Percentiles rank a stretch among this genome's conserved stretches.
Conservation (phyloP, 2,329 filamentous ascomycete genomes). For the Daldinia eschscholtzii region DNA sequence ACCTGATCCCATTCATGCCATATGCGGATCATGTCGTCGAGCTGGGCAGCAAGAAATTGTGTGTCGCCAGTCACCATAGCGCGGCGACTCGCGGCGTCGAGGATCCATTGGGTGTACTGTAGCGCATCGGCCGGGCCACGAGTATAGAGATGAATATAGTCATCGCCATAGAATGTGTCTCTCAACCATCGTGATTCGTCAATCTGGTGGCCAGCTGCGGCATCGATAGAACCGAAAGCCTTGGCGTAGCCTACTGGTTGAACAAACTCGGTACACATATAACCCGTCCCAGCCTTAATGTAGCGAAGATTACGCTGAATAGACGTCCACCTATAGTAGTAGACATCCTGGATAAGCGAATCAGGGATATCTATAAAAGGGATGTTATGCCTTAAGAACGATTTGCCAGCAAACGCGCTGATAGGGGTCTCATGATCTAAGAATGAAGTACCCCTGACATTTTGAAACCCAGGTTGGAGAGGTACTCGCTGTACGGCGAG, state of each 20-base stretch:
- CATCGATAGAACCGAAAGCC: conserved; percentile 51
- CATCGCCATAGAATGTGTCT: conserved; percentile 55
- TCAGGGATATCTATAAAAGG: conserved; percentile 60
- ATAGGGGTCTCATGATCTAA: conserved; percentile 48
- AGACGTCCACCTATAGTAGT: conserved; percentile 60
- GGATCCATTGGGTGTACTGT: conserved; percentile 56
- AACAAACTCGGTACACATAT: conserved; percentile 59
- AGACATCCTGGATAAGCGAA: conserved; percentile 58
- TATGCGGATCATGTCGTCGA: conserved; percentile 56
- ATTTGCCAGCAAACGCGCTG: conserved; percentile 45
- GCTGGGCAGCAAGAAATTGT: conserved; percentile 54
- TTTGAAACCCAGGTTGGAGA: not conserved
- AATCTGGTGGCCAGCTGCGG: conserved; percentile 56
- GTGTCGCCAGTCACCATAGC: conserved; percentile 56
- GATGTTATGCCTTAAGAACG: conserved; percentile 55
- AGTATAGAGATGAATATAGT: conserved; percentile 56
- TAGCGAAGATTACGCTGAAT: conserved; percentile 59
- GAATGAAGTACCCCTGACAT: conserved; percentile 45
- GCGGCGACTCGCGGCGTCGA: conserved; percentile 53
- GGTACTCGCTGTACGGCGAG: conserved; percentile 19
- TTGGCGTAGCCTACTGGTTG: conserved; percentile 56
- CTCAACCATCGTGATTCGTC: conserved; percentile 58
- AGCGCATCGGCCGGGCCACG: conserved; percentile 54
- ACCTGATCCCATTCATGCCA: conserved; percentile 57
- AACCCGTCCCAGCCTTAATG: conserved; percentile 56